Conservation (phyloP, 2,329 filamentous ascomycete genomes). For the Fusarium domesticum region DNA sequence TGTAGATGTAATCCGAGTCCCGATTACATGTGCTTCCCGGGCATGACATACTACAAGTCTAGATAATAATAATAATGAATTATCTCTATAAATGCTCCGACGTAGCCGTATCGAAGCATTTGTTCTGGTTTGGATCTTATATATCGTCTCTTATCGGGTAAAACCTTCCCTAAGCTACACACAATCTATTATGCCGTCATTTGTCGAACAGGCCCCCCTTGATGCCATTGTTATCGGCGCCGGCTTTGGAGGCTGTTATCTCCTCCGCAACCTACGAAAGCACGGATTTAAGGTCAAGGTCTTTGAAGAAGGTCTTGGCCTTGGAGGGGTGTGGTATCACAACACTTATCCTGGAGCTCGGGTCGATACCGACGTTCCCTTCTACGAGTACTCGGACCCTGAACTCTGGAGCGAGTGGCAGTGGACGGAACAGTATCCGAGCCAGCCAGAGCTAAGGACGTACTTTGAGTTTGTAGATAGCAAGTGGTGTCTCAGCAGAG, state of each 20-base stretch:
- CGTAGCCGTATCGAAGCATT: neutral
- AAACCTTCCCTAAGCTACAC: too few species aligned
- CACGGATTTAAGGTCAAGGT: slow-evolving; percentile 4
- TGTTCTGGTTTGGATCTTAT: too few species aligned
- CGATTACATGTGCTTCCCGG: neutral
- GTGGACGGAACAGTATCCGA: slow-evolving; percentile 35
- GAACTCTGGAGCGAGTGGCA: slow-evolving; percentile 42
- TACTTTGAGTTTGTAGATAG: slow-evolving; percentile 45
- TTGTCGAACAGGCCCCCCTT: neutral
- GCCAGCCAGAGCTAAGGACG: slow-evolving; percentile 36
- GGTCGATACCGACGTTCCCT: slow-evolving; percentile 27
- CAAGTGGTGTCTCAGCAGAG: slow-evolving; percentile 39
- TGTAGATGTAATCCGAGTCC: neutral
- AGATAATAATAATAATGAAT: neutral
- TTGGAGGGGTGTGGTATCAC: slow-evolving; percentile 16
- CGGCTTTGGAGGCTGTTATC: slow-evolving; percentile 10
- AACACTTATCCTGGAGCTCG: slow-evolving; percentile 36
- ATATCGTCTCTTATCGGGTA: too few species aligned
- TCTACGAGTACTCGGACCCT: slow-evolving; percentile 25
- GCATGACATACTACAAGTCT: neutral
- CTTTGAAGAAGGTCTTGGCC: slow-evolving; percentile 4
- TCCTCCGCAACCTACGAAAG: slow-evolving; percentile 5
- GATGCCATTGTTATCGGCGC: slow-evolving; percentile 9
- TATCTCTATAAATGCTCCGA: too few species aligned
- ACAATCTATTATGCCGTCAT: slow-evolving; percentile 2